Percentiles rank a stretch among this genome's conserved stretches.
These are phyloP conservation scores for Sclerotinia borealis DNA, from an alignment of 2,329 filamentous ascomycete genomes.

Conservation along the genomic window DNA sequence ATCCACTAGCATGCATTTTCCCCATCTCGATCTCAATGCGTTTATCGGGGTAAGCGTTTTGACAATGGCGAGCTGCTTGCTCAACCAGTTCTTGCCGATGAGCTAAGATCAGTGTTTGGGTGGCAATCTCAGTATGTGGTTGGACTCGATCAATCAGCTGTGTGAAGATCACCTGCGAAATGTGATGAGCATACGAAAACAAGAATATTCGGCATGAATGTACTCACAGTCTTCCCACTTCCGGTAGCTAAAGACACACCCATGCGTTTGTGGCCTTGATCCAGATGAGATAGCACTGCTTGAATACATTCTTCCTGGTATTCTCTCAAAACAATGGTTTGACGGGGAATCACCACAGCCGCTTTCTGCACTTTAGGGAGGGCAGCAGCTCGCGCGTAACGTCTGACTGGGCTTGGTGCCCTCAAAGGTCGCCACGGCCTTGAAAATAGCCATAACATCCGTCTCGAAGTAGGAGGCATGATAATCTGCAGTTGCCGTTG, in stretches of 20 bases:
- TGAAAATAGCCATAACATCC: conserved; percentile 12
- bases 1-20: conserved; percentile 64
- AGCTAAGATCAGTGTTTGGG: conserved; percentile 82
- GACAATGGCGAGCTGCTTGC: conserved; percentile 84
- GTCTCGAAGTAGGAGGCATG: conserved; percentile 32
- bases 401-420: not conserved
- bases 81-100: conserved; percentile 92
- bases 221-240: conserved; percentile 73
- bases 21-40: conserved; percentile 91
- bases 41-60: conserved; percentile 70
- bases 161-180: conserved; percentile 78
- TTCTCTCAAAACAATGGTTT: conserved; percentile 57
- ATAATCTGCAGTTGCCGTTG: not conserved
- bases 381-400: conserved; percentile 17
- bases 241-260: conserved; percentile 85
- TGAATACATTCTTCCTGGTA: conserved; percentile 93
- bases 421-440: not conserved
- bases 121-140: conserved; percentile 48
- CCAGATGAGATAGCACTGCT: conserved; percentile 64
- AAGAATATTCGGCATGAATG: not conserved
- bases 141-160: conserved; percentile 78
- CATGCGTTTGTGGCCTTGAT: conserved; percentile 68
- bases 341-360: conserved; percentile 4
- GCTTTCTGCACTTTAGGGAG: not conserved
- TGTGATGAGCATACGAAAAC: not conserved